Base-by-base conservation (phyloP, 345 rosid genomes). In the Cardiospermum halicacabum region DNA sequence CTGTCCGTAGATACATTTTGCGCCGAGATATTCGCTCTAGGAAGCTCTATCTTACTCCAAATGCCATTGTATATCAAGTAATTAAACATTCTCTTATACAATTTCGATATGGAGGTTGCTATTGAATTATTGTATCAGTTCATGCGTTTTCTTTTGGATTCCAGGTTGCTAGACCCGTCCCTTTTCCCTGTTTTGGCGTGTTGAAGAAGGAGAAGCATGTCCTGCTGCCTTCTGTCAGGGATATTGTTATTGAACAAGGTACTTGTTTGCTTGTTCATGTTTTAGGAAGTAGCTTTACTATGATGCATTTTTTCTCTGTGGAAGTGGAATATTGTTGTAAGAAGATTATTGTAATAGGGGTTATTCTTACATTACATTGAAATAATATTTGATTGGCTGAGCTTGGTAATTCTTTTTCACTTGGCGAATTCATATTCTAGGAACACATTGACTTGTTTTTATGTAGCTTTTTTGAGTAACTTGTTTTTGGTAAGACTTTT, bases 221-320 rank as follows among this genome's bases (percentile, higher is more conserved):
- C 58, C 65, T 87, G 36, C 64, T 87, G 63, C 80, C 84, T 72
- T 84, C 84, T 0, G 89, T 87, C 28, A 81, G 80, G 12, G 93
- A 87, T 58, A 66, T 87, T 60, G 76, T 84, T 26, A 67, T 84
- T 40, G 92, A 86, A 65, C 92, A 84, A 82, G 92, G 89, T 84
- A 73, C 65, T 64, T 30, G 22, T 49, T 27, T 19, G 25, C 48
- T 49, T 7, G 21, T 18, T 31, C 11, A 62, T 13, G 22, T 62
- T 49, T 25, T 0, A 21, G 40, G 15, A 3, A 3, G 13, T 21
- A 22, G 8, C 32, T 32, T 32, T 55, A 7, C 26, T 31, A 9
- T 31, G 27, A n/a, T n/a, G n/a, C n/a, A n/a, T 28, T 21, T 19
- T 39, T 48, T 48, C 40, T 48, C 16, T 31, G 48, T 28, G 8